A percentile compares a stretch with the other conserved stretches of the same genome.
phyloP scores from a whole-genome alignment of 768 basidiomycete genomes.

The Coprinellus micaceus region DNA sequence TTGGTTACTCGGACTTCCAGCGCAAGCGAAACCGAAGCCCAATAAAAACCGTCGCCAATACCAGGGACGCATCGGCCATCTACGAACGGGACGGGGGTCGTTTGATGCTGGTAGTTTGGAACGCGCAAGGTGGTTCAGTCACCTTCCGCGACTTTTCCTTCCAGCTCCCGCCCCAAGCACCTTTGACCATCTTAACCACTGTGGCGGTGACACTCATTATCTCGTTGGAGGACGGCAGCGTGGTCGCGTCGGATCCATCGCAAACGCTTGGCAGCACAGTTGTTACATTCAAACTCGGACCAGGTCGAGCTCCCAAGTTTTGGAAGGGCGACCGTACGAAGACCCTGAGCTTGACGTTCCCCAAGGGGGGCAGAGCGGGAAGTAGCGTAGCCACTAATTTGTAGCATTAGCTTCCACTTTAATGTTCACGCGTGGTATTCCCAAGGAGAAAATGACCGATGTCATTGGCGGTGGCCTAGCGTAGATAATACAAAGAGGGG shows the following conservation, averaged over 20 bases:
- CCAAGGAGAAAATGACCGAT: not conserved
- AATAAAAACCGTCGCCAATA: conserved; percentile 43
- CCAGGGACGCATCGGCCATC: conserved; percentile 46
- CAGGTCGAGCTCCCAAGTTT: conserved; percentile 21
- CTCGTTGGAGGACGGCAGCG: conserved; percentile 32
- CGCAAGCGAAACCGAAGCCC: conserved; percentile 29
- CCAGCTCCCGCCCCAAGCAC: conserved; percentile 15
- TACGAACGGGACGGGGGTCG: conserved; percentile 39
- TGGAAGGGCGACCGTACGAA: conserved; percentile 24
- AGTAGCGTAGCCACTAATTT: conserved; percentile 38
- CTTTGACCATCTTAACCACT: conserved; percentile 33
- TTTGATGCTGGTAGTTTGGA: conserved; percentile 58
- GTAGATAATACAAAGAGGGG: conserved; percentile 15
- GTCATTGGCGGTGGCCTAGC: conserved; percentile 6
- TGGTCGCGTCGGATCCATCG: conserved; percentile 66
- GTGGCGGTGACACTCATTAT: conserved; percentile 45
- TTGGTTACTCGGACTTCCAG: conserved; percentile 34
- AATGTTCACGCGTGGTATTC: too few relatives aligned
- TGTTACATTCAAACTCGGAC: conserved; percentile 32
- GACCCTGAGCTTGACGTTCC: conserved; percentile 38
- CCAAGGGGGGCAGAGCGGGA: conserved; percentile 46
- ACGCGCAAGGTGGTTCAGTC: conserved; percentile 40
- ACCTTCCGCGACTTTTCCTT: conserved; percentile 22
- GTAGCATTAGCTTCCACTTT: too few relatives aligned
- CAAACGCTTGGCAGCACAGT: conserved; percentile 41